Evolutionary conservation across 352 stramenopile species (phyloP), one percentile per base, ranked within the genome.

Genomic region (Globisporangium ultimum): DNA sequence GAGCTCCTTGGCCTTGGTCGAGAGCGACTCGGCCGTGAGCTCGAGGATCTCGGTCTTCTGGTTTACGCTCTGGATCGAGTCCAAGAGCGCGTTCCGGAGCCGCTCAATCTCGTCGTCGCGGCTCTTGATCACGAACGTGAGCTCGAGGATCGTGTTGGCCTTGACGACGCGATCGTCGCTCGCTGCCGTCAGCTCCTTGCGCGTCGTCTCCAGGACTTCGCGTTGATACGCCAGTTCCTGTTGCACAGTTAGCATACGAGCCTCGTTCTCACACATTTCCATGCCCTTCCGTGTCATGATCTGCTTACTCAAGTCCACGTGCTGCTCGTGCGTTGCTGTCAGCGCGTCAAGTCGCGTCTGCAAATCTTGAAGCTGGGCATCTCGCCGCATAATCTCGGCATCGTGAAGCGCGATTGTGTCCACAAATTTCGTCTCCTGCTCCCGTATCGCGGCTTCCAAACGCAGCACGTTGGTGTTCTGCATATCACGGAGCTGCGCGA

Each of bases 91-190:
- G 11, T 64, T 64, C 21, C 72, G 70, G 17, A 89, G 60, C 49
- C 78, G 81, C 24, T 87, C 72, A 55, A 89, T 70, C 60, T 91
- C 81, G 15, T 87, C 78, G 40, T 91, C 81, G 1, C 78, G 78
- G 50, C 78, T 88, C 56, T 89, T 82, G 56, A 91, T 73, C 34
- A 89, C 75, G 58, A 87, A 87, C n/a, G 76, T 87, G n/a, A 91
- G 68, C 64, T 88, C 77, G 20, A 89, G 53, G 28, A 91, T 81
- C 17, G 74, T 88, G 24, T 71, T 83, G 4, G 69, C 73, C 53
- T 90, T 88, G 20, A 72, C 60, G 28, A 80, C 68, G 9, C 70
- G 63, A 3, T 82, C 78, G 24, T 88, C 80, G 15, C 65, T 53
- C 1, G 65, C 66, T 6, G 57, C 43, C 28, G 67, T 70, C 0